These are phyloP conservation scores for Metarhizium humberi DNA, from an alignment of 2,329 filamentous ascomycete genomes.

Conservation along the genomic window DNA sequence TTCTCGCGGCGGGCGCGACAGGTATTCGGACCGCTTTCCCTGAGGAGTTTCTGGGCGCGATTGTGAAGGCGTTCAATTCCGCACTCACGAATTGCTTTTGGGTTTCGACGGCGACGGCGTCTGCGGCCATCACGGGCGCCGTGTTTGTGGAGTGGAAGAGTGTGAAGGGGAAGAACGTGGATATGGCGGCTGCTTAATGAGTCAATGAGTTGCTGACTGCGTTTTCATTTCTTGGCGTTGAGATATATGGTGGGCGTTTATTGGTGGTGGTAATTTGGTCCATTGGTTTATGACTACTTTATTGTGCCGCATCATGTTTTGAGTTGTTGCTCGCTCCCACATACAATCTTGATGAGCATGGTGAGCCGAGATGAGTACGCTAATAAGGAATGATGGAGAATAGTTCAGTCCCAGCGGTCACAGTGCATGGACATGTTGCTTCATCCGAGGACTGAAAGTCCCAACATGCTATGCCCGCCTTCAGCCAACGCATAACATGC, in stretches of 20 bases:
- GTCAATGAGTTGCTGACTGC: not conserved
- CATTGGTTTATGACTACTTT: too few relatives aligned
- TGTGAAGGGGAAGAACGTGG: constrained; percentile 43
- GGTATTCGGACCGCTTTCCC: constrained; percentile 21
- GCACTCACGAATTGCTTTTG: constrained; percentile 33
- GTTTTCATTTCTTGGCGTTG: not conserved
- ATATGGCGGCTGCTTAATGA: constrained; percentile 12
- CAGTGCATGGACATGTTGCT: too few relatives aligned
- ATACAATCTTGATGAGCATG: too few relatives aligned
- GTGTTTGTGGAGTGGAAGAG: constrained; percentile 44
- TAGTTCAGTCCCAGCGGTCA: too few relatives aligned
- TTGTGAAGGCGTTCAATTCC: constrained; percentile 33
- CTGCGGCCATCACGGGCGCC: constrained; percentile 32
- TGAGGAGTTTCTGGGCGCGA: constrained; percentile 19
- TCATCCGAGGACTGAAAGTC: too few relatives aligned
- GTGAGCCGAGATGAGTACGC: too few relatives aligned
- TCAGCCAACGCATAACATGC: too few relatives aligned
- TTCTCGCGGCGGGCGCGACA: constrained; percentile 28
- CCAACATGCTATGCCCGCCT: too few relatives aligned
- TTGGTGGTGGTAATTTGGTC: too few relatives aligned
- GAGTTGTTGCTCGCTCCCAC: too few relatives aligned
- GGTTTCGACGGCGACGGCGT: constrained; percentile 33
- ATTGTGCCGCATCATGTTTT: too few relatives aligned
- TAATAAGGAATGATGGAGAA: too few relatives aligned
- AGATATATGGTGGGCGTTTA: not conserved